Base-by-base conservation (phyloP, 768 basidiomycete genomes). In the Leccinum boreale region DNA sequence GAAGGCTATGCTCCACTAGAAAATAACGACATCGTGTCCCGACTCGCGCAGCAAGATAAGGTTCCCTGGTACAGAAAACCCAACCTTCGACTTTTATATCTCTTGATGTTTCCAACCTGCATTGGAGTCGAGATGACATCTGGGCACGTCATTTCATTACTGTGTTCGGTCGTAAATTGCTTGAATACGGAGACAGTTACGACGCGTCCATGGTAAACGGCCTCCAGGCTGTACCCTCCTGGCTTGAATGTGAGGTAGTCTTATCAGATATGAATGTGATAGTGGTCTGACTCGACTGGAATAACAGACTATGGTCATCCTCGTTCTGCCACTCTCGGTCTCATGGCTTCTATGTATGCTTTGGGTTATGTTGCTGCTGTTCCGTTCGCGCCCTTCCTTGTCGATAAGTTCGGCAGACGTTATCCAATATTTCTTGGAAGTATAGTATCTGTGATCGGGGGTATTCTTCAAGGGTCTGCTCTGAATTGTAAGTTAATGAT, bases 21-120 rank as follows among this genome's bases (percentile, higher is more conserved):
- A 23, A 58, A 10, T 3, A 39, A 53, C 10, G 21, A 49, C 11
- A 23, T 52, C 19, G 65, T 70, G 0, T 44, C 42, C 3, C 42
- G 19, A 9, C 19, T 44, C 5, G 19, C 42, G 11, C 19, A 11
- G 19, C 42, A 44, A 44, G 42, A 44, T 12, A 21, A 21, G 10
- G 6, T 44, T 44, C 42, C 42, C 42, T 87, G 85, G 85, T 86
- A 85, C 67, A 67, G 64, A 59, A 87, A 86, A 62, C 83, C 75
- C 2, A 86, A 21, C 42, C 42, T 44, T 44, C 42, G 42, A 44
- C 19, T 44, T 19, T 44, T 44, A 44, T 44, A 44, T 21, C 42
- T 44, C 42, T 44, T 44, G 19, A 44, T 44, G 42, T 19, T 44
- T 44, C 42, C 42, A 11, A 19, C 42, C 11, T 44, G 42, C 19